Base-by-base conservation (phyloP, 2,329 filamentous ascomycete genomes). In the Curvularia hawaiiensis region DNA sequence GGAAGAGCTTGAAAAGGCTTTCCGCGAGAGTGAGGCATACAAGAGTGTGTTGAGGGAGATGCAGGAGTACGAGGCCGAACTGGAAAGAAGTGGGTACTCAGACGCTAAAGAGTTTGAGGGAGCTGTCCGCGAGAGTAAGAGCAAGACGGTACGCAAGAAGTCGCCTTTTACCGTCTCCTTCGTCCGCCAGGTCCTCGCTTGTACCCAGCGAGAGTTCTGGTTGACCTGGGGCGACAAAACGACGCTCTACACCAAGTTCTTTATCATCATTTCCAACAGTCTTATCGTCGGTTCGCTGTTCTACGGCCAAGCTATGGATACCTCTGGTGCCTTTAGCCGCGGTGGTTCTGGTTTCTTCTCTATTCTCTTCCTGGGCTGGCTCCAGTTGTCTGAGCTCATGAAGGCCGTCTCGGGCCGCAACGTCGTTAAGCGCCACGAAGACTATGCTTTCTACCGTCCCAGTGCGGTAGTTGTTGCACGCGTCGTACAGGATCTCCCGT, bases 281-380 rank as follows among this genome's bases (percentile, higher is more conserved):
- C 81, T 96, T 10, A 90, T 96, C 60, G 88, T 93, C 52, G 89
- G 90, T 1, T 91, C 88, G 2, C 80, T 95, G 18, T 95, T 95
- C 77, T 91, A 92, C 67, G 90, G 85, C 12, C 80, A 88, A 69
- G 77, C 84, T 0, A 67, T 82, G 5, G 80, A 84, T 65, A 88
- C 86, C 1, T 80, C 78, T 40, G 87, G 87, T 35, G 84, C 86
- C 12, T 90, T 90, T 72, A 78, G 82, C 5, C 81, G 87, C 63
- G 85, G 87, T 7, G 87, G 88, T 71, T 80, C 83, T 8, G 75
- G 86, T 9, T 89, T 90, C 80, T 89, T 89, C 76, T 86, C 84
- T 1, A 86, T 89, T 61, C 72, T 89, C 30, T 88, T 90, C 75
- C 79, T 89, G 6, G 82, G 79, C 54, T 90, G 87, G 87, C 81